Percentiles rank a stretch among this genome's conserved stretches.
Evolutionary conservation across 1,284 basidiomycete species (phyloP).

Genomic region (Pholiota adiposa): DNA sequence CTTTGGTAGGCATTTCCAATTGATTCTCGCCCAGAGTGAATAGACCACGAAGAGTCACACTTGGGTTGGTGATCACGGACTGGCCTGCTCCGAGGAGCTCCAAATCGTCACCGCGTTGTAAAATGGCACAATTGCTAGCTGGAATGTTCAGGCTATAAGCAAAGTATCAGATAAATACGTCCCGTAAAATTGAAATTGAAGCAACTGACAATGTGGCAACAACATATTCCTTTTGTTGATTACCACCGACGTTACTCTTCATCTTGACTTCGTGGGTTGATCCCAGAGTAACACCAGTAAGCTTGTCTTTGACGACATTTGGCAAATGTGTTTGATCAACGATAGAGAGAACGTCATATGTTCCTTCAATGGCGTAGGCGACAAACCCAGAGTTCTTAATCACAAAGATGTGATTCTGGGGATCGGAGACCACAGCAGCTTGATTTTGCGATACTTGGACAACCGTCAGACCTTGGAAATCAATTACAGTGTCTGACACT

Average conservation of each 20-base stretch:
- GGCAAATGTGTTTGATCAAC: slow-evolving; percentile 81
- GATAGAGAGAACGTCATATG: slow-evolving; percentile 75
- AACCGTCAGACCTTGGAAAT: slow-evolving; percentile 75
- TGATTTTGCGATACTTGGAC: slow-evolving; percentile 83
- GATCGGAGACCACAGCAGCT: slow-evolving; percentile 78
- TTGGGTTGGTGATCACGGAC: slow-evolving; percentile 81
- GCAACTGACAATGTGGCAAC: slow-evolving; percentile 72
- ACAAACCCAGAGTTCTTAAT: slow-evolving; percentile 78
- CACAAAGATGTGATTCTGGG: slow-evolving; percentile 82
- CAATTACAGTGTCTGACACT: slow-evolving; percentile 81
- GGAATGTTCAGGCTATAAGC: slow-evolving; percentile 71
- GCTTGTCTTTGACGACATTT: slow-evolving; percentile 58
- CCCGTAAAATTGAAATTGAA: neutral
- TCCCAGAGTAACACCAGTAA: slow-evolving; percentile 64
- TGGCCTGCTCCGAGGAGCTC: slow-evolving; percentile 78
- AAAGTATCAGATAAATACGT: neutral
- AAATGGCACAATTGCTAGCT: slow-evolving; percentile 81
- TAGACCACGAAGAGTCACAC: slow-evolving; percentile 75
- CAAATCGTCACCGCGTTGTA: slow-evolving; percentile 80
- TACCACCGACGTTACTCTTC: slow-evolving; percentile 54
- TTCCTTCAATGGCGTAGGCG: slow-evolving; percentile 74
- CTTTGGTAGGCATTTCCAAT: slow-evolving; percentile 83
- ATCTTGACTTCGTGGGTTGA: slow-evolving; percentile 77
- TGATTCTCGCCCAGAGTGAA: slow-evolving; percentile 83
- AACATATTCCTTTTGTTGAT: slow-evolving; percentile 62